Evolutionary conservation across 768 basidiomycete genomes (phyloP).

Genomic region (Porphyrellus cyaneotinctus): DNA sequence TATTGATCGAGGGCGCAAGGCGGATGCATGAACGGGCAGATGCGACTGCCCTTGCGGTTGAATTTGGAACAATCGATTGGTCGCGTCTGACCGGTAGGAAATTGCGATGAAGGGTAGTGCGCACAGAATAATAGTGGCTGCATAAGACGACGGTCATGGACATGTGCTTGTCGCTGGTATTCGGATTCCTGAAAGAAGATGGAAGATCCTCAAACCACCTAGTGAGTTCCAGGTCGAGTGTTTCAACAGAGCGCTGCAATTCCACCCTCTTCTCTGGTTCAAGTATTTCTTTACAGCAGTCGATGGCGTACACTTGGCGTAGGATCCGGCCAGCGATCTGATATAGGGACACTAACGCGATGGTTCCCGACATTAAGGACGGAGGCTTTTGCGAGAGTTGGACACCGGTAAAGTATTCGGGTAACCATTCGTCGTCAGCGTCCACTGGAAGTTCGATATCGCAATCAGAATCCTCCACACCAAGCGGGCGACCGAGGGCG

Average conservation of each 20-base stretch:
- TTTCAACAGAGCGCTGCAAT: conserved; percentile 74
- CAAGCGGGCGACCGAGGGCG: conserved; percentile 83
- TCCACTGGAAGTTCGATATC: conserved; percentile 84
- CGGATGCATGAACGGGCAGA: conserved; percentile 84
- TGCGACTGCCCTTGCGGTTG: conserved; percentile 74
- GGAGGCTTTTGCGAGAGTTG: conserved; percentile 51
- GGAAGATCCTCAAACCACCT: conserved; percentile 85
- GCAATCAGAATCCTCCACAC: conserved; percentile 85
- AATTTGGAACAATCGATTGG: conserved; percentile 62
- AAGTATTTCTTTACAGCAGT: conserved; percentile 67
- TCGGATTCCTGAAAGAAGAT: conserved; percentile 66
- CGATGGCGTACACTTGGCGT: conserved; percentile 77
- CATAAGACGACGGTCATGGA: conserved; percentile 83
- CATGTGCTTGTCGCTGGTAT: conserved; percentile 72
- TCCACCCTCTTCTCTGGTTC: conserved; percentile 72
- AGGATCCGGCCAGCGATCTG: conserved; percentile 82
- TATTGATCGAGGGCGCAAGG: conserved; percentile 79
- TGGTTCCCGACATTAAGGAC: conserved; percentile 78
- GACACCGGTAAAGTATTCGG: conserved; percentile 67
- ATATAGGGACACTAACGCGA: conserved; percentile 73
- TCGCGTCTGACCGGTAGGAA: conserved; percentile 78
- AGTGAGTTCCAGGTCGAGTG: conserved; percentile 69
- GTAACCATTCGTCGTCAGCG: conserved; percentile 74
- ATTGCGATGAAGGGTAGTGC: conserved; percentile 86
- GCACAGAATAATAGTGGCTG: conserved; percentile 85